Conservation (phyloP, 1,284 basidiomycete species). For the Clitocybe nebularis region DNA sequence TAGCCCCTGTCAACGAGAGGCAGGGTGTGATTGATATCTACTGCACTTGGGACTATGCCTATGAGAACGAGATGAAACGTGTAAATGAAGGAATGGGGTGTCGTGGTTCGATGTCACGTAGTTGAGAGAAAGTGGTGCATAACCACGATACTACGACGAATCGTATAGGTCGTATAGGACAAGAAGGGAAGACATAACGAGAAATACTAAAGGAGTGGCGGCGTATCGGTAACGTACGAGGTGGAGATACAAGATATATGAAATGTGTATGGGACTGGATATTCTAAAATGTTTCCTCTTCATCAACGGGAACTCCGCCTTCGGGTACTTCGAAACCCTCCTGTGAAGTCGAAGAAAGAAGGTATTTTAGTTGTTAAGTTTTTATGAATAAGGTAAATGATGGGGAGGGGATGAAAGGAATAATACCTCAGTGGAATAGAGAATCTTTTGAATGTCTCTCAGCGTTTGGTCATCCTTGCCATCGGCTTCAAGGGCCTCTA, state of each 20-base stretch:
- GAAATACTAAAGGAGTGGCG: neutral
- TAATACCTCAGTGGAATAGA: constrained; percentile 91
- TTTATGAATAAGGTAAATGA: neutral
- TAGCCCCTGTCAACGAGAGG: no score
- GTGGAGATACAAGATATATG: neutral
- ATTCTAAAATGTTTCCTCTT: constrained; percentile 7
- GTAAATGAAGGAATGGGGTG: no score
- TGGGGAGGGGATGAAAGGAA: neutral
- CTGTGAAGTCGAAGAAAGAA: constrained; percentile 25
- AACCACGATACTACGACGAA: neutral
- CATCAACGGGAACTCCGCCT: constrained; percentile 36
- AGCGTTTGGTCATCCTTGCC: constrained; percentile 69
- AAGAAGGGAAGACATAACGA: neutral
- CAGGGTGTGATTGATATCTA: no score
- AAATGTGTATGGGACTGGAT: neutral
- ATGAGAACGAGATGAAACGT: no score
- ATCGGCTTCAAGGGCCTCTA: constrained; percentile 56
- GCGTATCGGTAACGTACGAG: neutral
- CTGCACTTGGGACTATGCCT: no score
- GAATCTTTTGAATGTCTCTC: constrained; percentile 85
- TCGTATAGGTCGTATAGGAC: neutral
- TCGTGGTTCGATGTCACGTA: no score
- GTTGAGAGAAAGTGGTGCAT: no score
- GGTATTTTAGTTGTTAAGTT: constrained; percentile 2
- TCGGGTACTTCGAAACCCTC: constrained; percentile 75